These are phyloP conservation scores for Xylaria nigripes DNA, from an alignment of 495 filamentous ascomycete genomes.

Conservation along the genomic window DNA sequence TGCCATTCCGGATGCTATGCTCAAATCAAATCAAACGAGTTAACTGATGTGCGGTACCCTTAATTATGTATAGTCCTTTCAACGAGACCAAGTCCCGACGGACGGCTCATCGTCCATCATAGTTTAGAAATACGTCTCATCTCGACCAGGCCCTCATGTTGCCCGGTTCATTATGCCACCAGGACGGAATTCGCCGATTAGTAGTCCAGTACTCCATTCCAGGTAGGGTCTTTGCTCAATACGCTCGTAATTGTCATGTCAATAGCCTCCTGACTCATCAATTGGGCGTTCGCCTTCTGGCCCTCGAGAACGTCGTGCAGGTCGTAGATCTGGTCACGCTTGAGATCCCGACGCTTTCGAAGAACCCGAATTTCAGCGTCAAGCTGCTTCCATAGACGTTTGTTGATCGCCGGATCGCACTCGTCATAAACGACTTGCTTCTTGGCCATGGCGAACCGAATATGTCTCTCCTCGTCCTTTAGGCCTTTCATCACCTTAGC, in stretches of 20 bases:
- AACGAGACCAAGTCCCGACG: neutral
- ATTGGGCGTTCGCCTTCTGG: conserved; percentile 55
- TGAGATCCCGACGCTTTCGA: conserved; percentile 59
- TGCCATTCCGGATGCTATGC: neutral
- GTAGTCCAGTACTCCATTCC: conserved; percentile 31
- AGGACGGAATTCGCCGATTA: conserved; percentile 3
- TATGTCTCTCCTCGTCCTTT: conserved; percentile 73
- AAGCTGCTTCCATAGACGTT: conserved; percentile 54
- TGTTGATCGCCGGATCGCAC: conserved; percentile 61
- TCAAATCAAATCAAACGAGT: neutral
- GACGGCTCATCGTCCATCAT: neutral
- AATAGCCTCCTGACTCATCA: conserved; percentile 58
- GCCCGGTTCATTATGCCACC: neutral
- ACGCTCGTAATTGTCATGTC: conserved; percentile 53
- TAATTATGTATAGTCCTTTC: neutral
- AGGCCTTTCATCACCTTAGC: conserved; percentile 72
- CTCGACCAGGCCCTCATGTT: neutral
- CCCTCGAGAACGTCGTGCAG: conserved; percentile 88
- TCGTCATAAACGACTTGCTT: conserved; percentile 55
- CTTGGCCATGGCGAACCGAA: conserved; percentile 57
- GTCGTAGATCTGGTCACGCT: conserved; percentile 81
- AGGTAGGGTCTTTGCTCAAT: conserved; percentile 28
- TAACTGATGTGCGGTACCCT: neutral
- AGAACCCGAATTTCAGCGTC: conserved; percentile 57
- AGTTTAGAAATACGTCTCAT: neutral